These are phyloP conservation scores for Picochlorum sp. DNA, from an alignment of 139 green algal species.

Conservation along the genomic window DNA sequence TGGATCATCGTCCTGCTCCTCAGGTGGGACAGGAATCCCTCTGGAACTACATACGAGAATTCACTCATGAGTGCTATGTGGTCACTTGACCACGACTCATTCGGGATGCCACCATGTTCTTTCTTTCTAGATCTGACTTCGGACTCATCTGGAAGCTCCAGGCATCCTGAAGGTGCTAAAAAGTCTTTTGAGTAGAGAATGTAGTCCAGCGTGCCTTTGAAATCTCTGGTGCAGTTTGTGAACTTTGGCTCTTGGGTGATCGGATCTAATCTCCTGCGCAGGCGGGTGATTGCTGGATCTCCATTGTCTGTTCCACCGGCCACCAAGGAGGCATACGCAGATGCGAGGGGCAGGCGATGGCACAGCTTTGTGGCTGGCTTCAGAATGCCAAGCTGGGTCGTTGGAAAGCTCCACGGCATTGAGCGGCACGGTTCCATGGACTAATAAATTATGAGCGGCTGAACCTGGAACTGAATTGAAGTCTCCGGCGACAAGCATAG, in stretches of 20 bases:
- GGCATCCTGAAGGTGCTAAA: slow-evolving; percentile 61
- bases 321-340: slow-evolving; percentile 38
- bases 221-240: slow-evolving; percentile 82
- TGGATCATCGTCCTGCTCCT: background rate
- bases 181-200: slow-evolving; percentile 81
- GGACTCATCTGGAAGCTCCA: slow-evolving; percentile 79
- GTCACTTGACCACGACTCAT: slow-evolving; percentile 77
- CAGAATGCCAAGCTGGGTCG: slow-evolving; percentile 73
- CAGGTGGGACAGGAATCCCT: background rate
- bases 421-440: slow-evolving; percentile 61
- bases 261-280: slow-evolving; percentile 54
- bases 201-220: slow-evolving; percentile 94
- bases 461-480: slow-evolving; percentile 91
- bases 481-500: slow-evolving; percentile 93
- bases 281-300: slow-evolving; percentile 17
- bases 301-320: slow-evolving; percentile 10
- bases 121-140: slow-evolving; percentile 39
- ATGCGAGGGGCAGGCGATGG: slow-evolving; percentile 54
- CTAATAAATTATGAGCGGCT: slow-evolving; percentile 83
- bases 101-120: slow-evolving; percentile 65
- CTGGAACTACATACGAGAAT: slow-evolving; percentile 57
- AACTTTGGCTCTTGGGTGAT: slow-evolving; percentile 44
- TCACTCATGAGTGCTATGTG: slow-evolving; percentile 87
- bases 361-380: slow-evolving; percentile 61
- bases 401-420: slow-evolving; percentile 52